Evolutionary conservation across 495 filamentous ascomycete species (phyloP).

Genomic region (Astrothelium macrocarpum): DNA sequence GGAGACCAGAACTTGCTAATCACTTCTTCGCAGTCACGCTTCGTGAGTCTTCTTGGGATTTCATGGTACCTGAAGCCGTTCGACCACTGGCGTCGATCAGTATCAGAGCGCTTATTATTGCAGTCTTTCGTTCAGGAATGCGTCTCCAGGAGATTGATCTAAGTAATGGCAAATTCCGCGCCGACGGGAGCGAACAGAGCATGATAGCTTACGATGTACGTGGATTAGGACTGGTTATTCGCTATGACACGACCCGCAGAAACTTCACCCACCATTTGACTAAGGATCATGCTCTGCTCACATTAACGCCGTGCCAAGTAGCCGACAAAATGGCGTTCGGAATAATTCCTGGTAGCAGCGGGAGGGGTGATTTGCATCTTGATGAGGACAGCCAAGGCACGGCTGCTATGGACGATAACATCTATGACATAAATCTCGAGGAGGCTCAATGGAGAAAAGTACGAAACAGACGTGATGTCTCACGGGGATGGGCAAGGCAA

Average conservation of each 20-base stretch:
- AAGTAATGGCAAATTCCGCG: background rate
- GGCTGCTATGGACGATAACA: background rate
- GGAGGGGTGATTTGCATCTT: background rate
- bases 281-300: background rate
- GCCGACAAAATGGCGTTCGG: background rate
- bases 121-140: background rate
- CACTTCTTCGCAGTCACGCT: background rate
- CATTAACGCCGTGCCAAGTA: background rate
- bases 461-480: too few species aligned
- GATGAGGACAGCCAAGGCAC: background rate
- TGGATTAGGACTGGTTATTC: background rate
- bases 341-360: background rate
- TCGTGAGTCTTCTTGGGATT: background rate
- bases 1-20: too few species aligned
- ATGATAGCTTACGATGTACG: background rate
- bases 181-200: background rate
- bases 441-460: too few species aligned
- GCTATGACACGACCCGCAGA: background rate
- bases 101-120: background rate
- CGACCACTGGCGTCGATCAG: background rate
- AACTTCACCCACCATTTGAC: background rate
- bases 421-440: background rate
- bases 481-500: background rate
- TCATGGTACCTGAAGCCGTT: background rate
- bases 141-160: background rate